These are phyloP conservation scores for Strobilomyces confusus DNA, from an alignment of 768 basidiomycete genomes.

Conservation along the genomic window DNA sequence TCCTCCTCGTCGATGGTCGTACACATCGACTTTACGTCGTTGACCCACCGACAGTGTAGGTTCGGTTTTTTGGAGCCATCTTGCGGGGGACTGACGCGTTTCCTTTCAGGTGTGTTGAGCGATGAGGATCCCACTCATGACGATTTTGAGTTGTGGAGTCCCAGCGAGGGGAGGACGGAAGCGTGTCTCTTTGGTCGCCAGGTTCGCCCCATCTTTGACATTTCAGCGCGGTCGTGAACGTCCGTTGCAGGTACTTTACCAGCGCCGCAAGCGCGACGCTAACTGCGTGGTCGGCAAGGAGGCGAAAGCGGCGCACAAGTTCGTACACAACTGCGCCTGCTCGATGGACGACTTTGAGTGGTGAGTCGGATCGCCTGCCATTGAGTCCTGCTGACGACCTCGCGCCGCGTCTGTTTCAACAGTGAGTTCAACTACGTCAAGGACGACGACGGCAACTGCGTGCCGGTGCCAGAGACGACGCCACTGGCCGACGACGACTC, in stretches of 20 bases:
- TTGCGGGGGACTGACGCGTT: not conserved
- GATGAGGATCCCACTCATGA: constrained; percentile 72
- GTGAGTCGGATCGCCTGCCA: constrained; percentile 40
- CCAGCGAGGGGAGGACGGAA: constrained; percentile 84
- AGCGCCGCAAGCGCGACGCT: constrained; percentile 73
- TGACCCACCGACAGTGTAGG: constrained; percentile 77
- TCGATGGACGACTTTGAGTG: constrained; percentile 85
- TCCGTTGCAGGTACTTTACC: constrained; percentile 71
- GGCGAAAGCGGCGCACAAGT: constrained; percentile 45
- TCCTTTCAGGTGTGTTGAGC: constrained; percentile 57
- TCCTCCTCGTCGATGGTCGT: constrained; percentile 49
- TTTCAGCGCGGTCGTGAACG: not conserved
- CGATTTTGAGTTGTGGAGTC: constrained; percentile 98
- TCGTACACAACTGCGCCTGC: constrained; percentile 75
- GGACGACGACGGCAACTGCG: constrained; percentile 67
- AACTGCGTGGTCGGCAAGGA: constrained; percentile 83
- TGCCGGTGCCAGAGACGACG: constrained; percentile 64
- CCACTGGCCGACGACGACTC: constrained; percentile 60
- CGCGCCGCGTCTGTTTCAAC: not conserved
- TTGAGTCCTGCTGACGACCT: not conserved
- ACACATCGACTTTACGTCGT: constrained; percentile 83
- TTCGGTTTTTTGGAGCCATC: constrained; percentile 5
- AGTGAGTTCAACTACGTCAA: constrained; percentile 93
- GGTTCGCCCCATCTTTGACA: constrained; percentile 38
- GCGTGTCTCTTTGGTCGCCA: constrained; percentile 89